These are phyloP conservation scores for Carex scoparia DNA, from an alignment of 176 grass and related monocot genomes.

Conservation along the genomic window DNA sequence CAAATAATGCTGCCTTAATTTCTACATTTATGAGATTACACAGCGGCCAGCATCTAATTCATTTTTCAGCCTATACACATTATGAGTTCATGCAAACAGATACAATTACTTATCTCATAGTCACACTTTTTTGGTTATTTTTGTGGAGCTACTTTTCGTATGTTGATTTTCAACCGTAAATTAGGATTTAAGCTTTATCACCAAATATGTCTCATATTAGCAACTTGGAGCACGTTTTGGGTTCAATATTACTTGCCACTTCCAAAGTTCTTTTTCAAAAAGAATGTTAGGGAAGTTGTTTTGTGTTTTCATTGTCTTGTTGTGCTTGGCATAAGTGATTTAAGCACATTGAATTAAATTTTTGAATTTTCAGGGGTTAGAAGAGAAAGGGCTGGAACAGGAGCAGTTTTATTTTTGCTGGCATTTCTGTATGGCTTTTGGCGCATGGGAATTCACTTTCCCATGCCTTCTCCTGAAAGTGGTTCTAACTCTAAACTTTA, in stretches of 20 bases:
- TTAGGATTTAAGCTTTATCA: background rate
- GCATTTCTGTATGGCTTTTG: conserved; percentile 89
- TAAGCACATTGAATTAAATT: background rate
- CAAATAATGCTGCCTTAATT: background rate
- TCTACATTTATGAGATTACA: background rate
- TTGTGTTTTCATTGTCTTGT: background rate
- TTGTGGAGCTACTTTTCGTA: background rate
- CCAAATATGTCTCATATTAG: background rate
- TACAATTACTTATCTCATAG: background rate
- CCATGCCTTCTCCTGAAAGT: conserved; percentile 96
- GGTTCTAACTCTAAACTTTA: conserved; percentile 30
- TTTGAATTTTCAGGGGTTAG: conserved; percentile 56
- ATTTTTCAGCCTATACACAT: background rate
- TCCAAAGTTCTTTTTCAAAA: background rate
- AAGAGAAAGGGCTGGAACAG: conserved; percentile 58
- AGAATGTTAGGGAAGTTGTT: background rate
- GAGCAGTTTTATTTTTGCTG: conserved; percentile 62
- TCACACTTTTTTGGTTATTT: background rate
- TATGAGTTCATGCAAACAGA: background rate
- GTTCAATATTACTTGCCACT: background rate
- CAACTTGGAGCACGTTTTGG: background rate
- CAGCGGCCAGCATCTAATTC: background rate
- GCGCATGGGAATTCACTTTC: conserved; percentile 99
- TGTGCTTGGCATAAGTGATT: background rate
- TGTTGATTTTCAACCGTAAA: background rate